Percentiles rank a stretch among this genome's conserved stretches.
These are phyloP conservation scores for Taphrina flavorubra DNA, from an alignment of 1,139 yeast genomes.

Conservation along the genomic window DNA sequence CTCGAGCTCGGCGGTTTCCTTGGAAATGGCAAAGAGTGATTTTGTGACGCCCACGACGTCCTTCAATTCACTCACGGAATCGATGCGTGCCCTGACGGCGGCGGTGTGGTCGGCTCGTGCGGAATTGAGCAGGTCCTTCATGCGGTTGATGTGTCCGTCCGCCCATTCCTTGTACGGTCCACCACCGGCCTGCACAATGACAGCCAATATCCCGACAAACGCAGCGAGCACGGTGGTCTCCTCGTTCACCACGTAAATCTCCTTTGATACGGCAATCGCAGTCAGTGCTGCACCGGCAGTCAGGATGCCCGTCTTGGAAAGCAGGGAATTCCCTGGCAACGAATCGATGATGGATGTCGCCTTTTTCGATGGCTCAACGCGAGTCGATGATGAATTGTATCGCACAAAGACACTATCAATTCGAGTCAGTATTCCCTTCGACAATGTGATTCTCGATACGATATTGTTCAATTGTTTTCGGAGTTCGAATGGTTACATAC, in stretches of 20 bases:
- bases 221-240: conserved; percentile 86
- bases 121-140: conserved; percentile 77
- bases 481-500: background rate
- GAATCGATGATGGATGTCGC: conserved; percentile 90
- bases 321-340: conserved; percentile 85
- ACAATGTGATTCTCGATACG: too few species aligned
- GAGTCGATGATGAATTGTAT: conserved; percentile 48
- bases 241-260: conserved; percentile 88
- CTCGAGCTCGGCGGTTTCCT: conserved; percentile 95
- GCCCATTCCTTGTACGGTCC: conserved; percentile 97
- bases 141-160: conserved; percentile 83
- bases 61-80: conserved; percentile 82
- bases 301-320: conserved; percentile 91
- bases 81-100: conserved; percentile 92
- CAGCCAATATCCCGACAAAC: conserved; percentile 74
- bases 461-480: too few species aligned
- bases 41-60: conserved; percentile 92
- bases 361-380: conserved; percentile 82
- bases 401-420: conserved; percentile 26
- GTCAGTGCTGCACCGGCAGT: conserved; percentile 96
- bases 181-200: conserved; percentile 85
- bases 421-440: background rate
- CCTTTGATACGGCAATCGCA: conserved; percentile 90
- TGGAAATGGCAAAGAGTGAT: conserved; percentile 88
- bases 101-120: conserved; percentile 89